Evolutionary conservation across 768 basidiomycete species (phyloP), one percentile per base, ranked within the genome.

Genomic region (Trametes meyenii): DNA sequence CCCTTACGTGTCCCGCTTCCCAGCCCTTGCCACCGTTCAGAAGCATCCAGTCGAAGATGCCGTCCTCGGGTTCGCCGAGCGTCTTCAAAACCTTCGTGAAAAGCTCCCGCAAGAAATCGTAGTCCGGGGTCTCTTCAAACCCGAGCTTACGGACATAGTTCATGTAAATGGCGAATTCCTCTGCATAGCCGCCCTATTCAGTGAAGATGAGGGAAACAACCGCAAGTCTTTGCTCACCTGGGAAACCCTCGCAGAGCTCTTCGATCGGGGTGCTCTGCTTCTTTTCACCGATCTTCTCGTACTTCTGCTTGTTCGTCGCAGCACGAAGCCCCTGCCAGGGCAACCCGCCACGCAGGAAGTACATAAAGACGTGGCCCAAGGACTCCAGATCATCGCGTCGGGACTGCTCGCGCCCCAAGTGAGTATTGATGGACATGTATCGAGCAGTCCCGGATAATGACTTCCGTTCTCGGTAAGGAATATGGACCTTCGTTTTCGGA

Each of bases 371-470:
- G 74, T 99, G 97, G 0, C 97, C 96, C 33, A 99, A 78, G 40
- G 95, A 96, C 77, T 99, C 96, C 33, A 99, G 76, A 74, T 99
- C 96, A 73, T 99, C 96, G 69, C 96, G 84, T 64, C 96, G 86
- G 21, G 94, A 96, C 73, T 91, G 88, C 78, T 96, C 96, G 64
- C 96, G 88, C 35, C 96, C 96, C 63, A 98, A 79, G 77, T 99
- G 96, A 7, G 96, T 99, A 73, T 99, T 99, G 82, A 98, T 99
- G 50, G 91, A 94, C 96, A 99, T 99, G 79, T 99, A 99, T 44
- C 96, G 88, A 52, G 97, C 96, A 36, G 96, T 98, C 14, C 96
- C 96, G 16, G 92, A 94, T 50, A 98, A 78, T 56, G 92, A 94
- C 81, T 98, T 99, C 70, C 97, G 87, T 74, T 99, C 96, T 67